A percentile compares a stretch with the other conserved stretches of the same genome.
Evolutionary conservation across 148 eudicot species (phyloP).

Genomic region (Heliosperma pusillum): DNA sequence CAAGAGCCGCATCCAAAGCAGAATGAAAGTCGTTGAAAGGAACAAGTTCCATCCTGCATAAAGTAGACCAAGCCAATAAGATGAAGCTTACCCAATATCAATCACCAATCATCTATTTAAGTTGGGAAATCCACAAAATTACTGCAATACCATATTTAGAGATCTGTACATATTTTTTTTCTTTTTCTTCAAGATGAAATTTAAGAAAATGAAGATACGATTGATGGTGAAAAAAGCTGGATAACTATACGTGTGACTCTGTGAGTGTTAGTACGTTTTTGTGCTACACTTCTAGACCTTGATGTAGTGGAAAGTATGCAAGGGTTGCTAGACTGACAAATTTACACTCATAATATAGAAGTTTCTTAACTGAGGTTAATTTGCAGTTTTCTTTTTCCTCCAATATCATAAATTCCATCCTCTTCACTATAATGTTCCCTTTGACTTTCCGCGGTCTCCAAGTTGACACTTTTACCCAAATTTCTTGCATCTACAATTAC

Average conservation of each 20-base stretch:
- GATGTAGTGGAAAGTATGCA: background rate
- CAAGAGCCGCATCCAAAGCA: conserved; percentile 56
- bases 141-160: background rate
- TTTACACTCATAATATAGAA: no score
- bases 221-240: background rate
- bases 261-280: no score
- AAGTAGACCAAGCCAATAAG: background rate
- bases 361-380: no score
- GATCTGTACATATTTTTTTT: no score
- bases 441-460: no score
- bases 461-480: no score
- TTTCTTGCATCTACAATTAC: no score
- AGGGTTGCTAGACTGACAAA: background rate
- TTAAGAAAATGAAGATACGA: background rate
- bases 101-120: background rate
- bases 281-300: background rate
- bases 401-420: no score
- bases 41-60: conserved; percentile 60
- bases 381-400: no score
- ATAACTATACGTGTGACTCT: no score
- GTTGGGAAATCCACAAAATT: background rate
- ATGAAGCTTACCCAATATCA: background rate
- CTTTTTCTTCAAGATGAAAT: background rate
- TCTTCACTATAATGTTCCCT: no score
- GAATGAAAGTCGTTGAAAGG: conserved; percentile 46